Evolutionary conservation across 768 basidiomycete genomes (phyloP), one percentile per base, ranked within the genome.

Genomic region (Coprinopsis sp.): DNA sequence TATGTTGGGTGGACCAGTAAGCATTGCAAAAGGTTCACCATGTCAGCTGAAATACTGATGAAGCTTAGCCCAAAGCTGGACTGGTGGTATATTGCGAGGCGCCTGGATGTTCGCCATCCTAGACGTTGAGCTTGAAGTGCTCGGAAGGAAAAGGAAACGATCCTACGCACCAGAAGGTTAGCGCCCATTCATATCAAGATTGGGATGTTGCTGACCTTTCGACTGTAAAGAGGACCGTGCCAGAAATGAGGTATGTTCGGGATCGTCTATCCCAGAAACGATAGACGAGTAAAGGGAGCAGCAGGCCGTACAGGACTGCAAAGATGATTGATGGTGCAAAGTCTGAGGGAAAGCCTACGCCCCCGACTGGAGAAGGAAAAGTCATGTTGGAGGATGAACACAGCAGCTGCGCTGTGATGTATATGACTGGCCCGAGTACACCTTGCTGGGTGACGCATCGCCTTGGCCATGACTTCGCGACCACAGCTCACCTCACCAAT

Each of bases 281-380:
- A 38, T 58, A 60, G 42, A 63, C 22, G 13, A 59, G 50, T 21
- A 70, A 24, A 8, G 66, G 66, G 6, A 68, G 28, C 4, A 67
- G 53, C 8, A 58, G 41, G 23, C 47, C 61, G 51, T 70, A 70
- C 6, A 68, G 54, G 13, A 60, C 43, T 13, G 61, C 58, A 50
- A 70, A 71, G 4, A 68, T 7, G 5, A 71, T 58, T 1, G 69
- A 70, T 34, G 69, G 66, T 24, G 53, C 64, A 46, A 70, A 62
- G 47, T 73, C 71, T 14, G 45, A 41, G 14, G 51, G 41, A n/a
- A 64, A 44, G 8, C 62, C 51, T 19, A 61, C 55, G 11, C 70
- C 70, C 3, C 69, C 69, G 13, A 69, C 58, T 13, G 64, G 67
- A 3, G 66, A 57, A 18, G 69, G 69, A 45, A 69, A 66, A n/a